Conservation (phyloP, 208 protist species). For the Trypanosoma grayi region DNA sequence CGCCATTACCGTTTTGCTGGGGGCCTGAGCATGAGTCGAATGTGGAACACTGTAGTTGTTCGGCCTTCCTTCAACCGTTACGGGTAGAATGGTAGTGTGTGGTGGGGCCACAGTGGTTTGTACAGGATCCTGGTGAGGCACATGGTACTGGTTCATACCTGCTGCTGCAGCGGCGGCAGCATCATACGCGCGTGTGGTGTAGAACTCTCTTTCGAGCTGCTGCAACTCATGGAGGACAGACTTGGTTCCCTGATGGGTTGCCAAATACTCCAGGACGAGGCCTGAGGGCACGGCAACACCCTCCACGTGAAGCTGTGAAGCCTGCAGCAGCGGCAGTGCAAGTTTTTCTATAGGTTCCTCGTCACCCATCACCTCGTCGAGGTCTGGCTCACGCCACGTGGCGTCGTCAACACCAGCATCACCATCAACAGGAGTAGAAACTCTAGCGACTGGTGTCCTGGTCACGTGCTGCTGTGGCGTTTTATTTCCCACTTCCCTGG, state of each 20-base stretch:
- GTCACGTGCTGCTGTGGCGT: neutral
- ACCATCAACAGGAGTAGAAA: no score
- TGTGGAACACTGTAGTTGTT: slow-evolving; percentile 89
- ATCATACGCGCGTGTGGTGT: neutral
- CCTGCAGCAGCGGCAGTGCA: slow-evolving; percentile 57
- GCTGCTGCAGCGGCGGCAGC: slow-evolving; percentile 22
- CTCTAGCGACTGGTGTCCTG: no score
- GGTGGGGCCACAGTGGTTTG: slow-evolving; percentile 9
- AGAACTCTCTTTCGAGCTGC: slow-evolving; percentile 39
- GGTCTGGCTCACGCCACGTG: slow-evolving; percentile 68
- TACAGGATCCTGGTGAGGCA: slow-evolving; percentile 11
- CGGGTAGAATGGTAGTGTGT: slow-evolving; percentile 32
- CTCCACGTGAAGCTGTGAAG: slow-evolving; percentile 27
- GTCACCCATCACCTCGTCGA: slow-evolving; percentile 46
- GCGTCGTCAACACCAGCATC: slow-evolving; percentile 3
- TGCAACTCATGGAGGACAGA: slow-evolving; percentile 78
- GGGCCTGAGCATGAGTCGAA: slow-evolving; percentile 26
- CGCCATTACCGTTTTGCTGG: slow-evolving; percentile 45
- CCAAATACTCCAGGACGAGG: slow-evolving; percentile 83
- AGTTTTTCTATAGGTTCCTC: slow-evolving; percentile 62
- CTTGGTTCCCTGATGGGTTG: slow-evolving; percentile 71
- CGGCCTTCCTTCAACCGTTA: slow-evolving; percentile 67
- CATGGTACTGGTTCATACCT: slow-evolving; percentile 27
- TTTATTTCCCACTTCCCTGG: neutral
- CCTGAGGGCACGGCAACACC: slow-evolving; percentile 68